phyloP scores from a whole-genome alignment of 225 moss, liverwort and hornwort genomes.

The Pleurozium schreberi region DNA sequence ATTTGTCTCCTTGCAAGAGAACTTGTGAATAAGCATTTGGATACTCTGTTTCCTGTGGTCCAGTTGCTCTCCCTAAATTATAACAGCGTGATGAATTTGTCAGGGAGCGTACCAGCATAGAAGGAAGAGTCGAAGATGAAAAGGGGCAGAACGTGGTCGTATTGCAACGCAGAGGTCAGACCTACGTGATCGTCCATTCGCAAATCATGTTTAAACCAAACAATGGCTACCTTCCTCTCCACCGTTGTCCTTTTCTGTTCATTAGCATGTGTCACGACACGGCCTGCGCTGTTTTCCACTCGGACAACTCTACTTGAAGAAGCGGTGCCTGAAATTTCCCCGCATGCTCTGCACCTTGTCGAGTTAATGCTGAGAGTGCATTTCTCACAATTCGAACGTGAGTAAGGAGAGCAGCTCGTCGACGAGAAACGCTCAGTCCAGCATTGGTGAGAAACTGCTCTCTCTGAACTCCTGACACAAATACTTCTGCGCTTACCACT shows the following conservation, averaged over 20 bases:
- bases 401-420: neutral
- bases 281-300: neutral
- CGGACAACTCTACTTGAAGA: neutral
- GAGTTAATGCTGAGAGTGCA: neutral
- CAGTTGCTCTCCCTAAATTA: neutral
- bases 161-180: conserved; percentile 45
- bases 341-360: neutral
- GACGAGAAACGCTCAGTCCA: neutral
- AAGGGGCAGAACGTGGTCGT: conserved; percentile 60
- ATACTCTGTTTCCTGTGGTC: neutral
- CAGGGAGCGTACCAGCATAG: conserved; percentile 52
- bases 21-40: neutral
- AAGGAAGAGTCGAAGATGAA: conserved; percentile 73
- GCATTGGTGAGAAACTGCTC: neutral
- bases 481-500: neutral
- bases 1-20: neutral
- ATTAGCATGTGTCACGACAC: neutral
- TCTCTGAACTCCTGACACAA: neutral
- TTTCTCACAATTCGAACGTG: neutral
- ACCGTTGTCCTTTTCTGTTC: neutral
- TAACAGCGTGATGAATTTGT: neutral
- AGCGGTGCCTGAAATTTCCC: neutral
- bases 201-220: conserved; percentile 99
- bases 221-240: conserved; percentile 39
- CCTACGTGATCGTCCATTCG: conserved; percentile 91